These are phyloP conservation scores for Chlorokybus atmophyticus DNA, from an alignment of 139 green algal species.

Conservation along the genomic window DNA sequence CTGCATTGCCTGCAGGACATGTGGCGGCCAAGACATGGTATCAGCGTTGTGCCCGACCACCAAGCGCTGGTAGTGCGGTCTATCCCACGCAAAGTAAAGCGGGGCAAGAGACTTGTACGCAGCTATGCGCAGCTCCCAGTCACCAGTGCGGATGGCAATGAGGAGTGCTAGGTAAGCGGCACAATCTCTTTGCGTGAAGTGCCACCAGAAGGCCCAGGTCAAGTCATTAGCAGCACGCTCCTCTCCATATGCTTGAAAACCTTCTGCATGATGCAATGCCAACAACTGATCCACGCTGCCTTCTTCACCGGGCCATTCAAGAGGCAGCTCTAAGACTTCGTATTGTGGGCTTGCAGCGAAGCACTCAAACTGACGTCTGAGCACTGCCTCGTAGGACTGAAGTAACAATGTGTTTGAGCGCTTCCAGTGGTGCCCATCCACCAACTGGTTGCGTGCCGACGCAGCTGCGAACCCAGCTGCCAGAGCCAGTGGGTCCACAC, in stretches of 20 bases:
- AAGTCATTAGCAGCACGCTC: neutral
- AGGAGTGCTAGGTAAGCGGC: neutral
- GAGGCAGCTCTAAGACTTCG: neutral
- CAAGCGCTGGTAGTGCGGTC: neutral
- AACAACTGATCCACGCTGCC: neutral
- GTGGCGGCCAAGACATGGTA: neutral
- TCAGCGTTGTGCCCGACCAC: neutral
- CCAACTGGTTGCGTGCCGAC: neutral
- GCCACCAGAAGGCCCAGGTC: neutral
- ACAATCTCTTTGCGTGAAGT: neutral
- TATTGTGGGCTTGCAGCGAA: neutral
- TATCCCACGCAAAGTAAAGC: neutral
- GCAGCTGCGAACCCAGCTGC: neutral
- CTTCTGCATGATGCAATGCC: neutral
- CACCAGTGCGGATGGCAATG: neutral
- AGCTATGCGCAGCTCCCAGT: neutral
- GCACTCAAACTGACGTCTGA: neutral
- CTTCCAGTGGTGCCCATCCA: neutral
- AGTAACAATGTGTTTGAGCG: neutral
- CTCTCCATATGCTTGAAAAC: neutral
- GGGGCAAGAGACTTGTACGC: neutral
- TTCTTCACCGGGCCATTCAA: neutral
- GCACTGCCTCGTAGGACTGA: neutral
- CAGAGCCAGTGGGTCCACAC: neutral
- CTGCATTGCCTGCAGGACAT: neutral